phyloP scores from a whole-genome alignment of 2,329 filamentous ascomycete species.

The Ophiostoma triangulosporum region DNA sequence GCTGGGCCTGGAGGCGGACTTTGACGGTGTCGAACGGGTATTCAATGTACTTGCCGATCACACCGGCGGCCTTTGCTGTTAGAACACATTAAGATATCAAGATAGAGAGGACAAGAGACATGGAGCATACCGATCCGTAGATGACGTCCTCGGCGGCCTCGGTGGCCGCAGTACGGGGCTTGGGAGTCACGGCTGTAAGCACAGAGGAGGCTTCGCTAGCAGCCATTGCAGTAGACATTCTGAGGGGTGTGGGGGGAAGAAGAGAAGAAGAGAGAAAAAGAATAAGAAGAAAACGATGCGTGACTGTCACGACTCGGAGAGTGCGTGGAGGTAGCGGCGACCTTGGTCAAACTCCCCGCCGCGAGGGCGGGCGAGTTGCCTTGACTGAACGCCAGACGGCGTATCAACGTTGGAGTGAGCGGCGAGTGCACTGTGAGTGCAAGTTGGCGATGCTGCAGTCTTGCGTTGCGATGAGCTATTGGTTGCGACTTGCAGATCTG shows the following conservation, averaged over 20 bases:
- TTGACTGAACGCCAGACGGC: constrained; percentile 4
- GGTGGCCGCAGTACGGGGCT: constrained; percentile 29
- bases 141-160: constrained; percentile 75
- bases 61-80: constrained; percentile 52
- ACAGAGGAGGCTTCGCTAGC: background rate
- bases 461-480: background rate
- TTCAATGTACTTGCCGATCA: constrained; percentile 90
- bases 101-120: too few species aligned
- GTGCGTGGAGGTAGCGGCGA: background rate
- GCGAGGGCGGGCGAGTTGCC: constrained; percentile 11
- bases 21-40: constrained; percentile 99
- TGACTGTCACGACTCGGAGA: background rate
- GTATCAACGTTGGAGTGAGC: background rate
- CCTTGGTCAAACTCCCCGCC: constrained; percentile 9
- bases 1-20: constrained; percentile 92
- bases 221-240: constrained; percentile 5
- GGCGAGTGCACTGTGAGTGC: background rate
- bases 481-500: background rate
- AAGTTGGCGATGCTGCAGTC: background rate
- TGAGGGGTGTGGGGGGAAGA: background rate
- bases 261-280: background rate
- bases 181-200: constrained; percentile 10
- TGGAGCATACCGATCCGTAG: constrained; percentile 62
- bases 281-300: background rate
- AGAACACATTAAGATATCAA: background rate